Percentiles rank a stretch among this genome's conserved stretches.
Evolutionary conservation across 371 early-diverging fungal species (phyloP).

Genomic region (Rhizopus stolonifer): DNA sequence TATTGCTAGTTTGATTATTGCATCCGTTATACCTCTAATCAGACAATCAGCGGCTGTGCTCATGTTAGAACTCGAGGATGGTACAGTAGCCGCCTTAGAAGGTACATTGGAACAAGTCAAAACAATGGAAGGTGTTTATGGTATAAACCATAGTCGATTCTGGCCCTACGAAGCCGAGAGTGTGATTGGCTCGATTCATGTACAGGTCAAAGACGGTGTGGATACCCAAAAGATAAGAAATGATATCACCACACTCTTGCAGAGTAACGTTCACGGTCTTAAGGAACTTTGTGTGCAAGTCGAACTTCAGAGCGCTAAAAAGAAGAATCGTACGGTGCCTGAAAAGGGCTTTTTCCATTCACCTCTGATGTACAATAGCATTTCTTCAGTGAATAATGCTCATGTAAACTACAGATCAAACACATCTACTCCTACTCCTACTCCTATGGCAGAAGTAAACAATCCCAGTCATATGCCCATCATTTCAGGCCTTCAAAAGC

Average conservation of each 20-base stretch:
- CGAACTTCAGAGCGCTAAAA: constrained; percentile 35
- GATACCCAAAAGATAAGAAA: constrained; percentile 36
- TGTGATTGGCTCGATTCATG: constrained; percentile 58
- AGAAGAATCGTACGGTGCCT: constrained; percentile 16
- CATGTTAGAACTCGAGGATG: constrained; percentile 57
- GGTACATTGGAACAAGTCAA: constrained; percentile 56
- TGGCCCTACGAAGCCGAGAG: constrained; percentile 66
- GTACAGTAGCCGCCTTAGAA: constrained; percentile 46
- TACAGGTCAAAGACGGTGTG: constrained; percentile 42
- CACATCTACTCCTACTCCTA: not conserved
- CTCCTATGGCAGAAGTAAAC: not conserved
- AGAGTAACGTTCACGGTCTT: constrained; percentile 46
- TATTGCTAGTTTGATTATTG: constrained; percentile 85
- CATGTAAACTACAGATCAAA: constrained; percentile 22
- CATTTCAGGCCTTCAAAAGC: constrained; percentile 23
- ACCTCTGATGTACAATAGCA: constrained; percentile 14
- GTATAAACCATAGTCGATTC: constrained; percentile 51
- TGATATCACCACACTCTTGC: constrained; percentile 32
- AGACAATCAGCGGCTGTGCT: constrained; percentile 62
- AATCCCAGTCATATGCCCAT: not conserved
- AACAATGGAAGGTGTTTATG: constrained; percentile 45
- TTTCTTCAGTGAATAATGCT: constrained; percentile 19
- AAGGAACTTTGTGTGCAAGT: constrained; percentile 54
- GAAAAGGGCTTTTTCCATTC: constrained; percentile 39
- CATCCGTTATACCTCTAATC: constrained; percentile 85